These are phyloP conservation scores for Nannizzia gypsea DNA, from an alignment of 2,329 filamentous ascomycete species.

Conservation along the genomic window DNA sequence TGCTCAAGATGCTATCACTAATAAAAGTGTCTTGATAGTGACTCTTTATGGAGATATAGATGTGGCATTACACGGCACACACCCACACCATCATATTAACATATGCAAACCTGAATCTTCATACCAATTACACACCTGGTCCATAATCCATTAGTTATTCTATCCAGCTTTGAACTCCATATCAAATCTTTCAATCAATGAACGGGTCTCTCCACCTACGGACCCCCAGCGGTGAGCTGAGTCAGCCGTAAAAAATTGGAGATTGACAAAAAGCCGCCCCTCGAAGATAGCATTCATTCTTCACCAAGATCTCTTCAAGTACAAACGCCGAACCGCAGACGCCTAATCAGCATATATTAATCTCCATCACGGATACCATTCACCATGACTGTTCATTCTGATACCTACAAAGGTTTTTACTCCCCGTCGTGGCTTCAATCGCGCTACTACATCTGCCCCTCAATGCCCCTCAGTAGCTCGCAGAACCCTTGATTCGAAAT, in stretches of 20 bases:
- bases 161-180: background rate
- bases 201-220: background rate
- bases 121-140: background rate
- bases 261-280: background rate
- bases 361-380: background rate
- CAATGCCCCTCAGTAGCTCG: background rate
- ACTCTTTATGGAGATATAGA: background rate
- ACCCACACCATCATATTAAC: background rate
- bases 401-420: constrained; percentile 12
- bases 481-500: background rate
- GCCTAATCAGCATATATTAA: background rate
- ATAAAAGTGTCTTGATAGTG: background rate
- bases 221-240: background rate
- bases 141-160: background rate
- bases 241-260: background rate
- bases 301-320: background rate
- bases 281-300: background rate
- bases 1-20: background rate
- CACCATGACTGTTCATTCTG: background rate
- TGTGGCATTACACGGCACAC: background rate
- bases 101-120: background rate
- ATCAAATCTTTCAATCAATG: background rate
- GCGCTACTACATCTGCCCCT: background rate
- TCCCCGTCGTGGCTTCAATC: background rate
- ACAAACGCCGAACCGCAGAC: background rate